Evolutionary conservation across 1,284 basidiomycete species (phyloP).

Genomic region (Kalmanozyma brasiliensis): DNA sequence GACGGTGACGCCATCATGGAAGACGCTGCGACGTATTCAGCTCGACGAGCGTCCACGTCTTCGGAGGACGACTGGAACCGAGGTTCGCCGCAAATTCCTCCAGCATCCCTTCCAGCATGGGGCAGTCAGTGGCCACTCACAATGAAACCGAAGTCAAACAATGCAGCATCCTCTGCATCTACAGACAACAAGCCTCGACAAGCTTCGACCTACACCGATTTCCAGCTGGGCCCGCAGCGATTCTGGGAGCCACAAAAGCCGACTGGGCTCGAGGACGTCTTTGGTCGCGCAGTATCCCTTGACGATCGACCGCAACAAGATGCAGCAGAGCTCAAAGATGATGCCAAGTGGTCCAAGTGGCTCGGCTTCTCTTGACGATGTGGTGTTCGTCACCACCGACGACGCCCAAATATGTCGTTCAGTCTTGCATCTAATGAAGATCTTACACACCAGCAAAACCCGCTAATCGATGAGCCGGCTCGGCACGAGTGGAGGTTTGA

Average conservation of each 20-base stretch:
- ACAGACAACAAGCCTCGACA: background rate
- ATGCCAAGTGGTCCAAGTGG: conserved; percentile 40
- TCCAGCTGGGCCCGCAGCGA: conserved; percentile 54
- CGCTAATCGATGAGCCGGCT: conserved; percentile 2
- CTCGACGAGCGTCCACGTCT: conserved; percentile 17
- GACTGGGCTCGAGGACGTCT: conserved; percentile 60
- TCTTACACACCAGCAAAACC: conserved; percentile 7
- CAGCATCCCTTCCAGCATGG: conserved; percentile 2
- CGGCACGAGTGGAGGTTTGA: conserved; percentile 2
- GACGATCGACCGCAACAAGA: conserved; percentile 14
- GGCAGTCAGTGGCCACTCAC: background rate
- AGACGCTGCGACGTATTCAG: conserved; percentile 18
- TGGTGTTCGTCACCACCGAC: background rate
- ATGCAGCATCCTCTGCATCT: background rate
- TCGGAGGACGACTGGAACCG: conserved; percentile 29
- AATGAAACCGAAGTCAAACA: background rate
- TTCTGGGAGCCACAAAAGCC: conserved; percentile 53
- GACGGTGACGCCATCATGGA: conserved; percentile 45
- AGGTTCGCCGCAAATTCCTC: background rate
- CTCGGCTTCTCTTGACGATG: conserved; percentile 27
- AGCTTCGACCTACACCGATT: conserved; percentile 17
- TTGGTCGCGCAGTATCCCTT: conserved; percentile 40
- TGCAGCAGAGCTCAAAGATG: background rate
- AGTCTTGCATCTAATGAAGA: background rate
- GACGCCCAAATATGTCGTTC: too few species aligned